phyloP scores from a whole-genome alignment of 2,329 filamentous ascomycete species.

The Cryphonectria carpinicola region DNA sequence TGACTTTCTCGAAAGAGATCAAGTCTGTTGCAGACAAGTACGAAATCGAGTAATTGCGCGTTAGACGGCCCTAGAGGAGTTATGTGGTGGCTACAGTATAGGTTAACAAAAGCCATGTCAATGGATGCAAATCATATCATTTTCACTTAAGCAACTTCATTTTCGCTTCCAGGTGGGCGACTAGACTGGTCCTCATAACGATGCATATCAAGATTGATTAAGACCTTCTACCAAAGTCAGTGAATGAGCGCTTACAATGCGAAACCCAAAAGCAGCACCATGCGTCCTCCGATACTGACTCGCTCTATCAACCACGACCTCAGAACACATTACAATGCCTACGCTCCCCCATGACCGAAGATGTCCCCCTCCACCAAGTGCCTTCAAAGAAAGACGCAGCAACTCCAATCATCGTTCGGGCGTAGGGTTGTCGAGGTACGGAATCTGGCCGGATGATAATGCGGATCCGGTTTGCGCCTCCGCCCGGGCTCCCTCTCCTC shows the following conservation, averaged over 20 bases:
- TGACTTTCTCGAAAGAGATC: constrained; percentile 82
- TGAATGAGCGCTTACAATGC: background rate
- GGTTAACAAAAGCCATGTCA: constrained; percentile 19
- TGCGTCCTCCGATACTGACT: background rate
- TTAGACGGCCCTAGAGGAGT: constrained; percentile 24
- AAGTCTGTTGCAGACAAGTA: constrained; percentile 78
- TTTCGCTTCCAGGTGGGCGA: background rate
- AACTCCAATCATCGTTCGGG: background rate
- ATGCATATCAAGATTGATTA: background rate
- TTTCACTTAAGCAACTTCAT: background rate
- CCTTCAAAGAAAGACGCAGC: constrained; percentile 5
- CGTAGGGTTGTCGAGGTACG: background rate
- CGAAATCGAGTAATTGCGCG: constrained; percentile 65
- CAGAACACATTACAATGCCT: background rate
- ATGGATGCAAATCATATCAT: constrained; percentile 14
- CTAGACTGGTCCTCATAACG: background rate
- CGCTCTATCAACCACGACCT: background rate
- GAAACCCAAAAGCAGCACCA: background rate
- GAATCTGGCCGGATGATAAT: background rate
- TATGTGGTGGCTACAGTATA: constrained; percentile 16
- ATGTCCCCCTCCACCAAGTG: background rate
- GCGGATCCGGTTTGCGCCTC: background rate
- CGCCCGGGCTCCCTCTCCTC: background rate
- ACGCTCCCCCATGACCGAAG: background rate
- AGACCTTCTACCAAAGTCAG: background rate